phyloP scores from a whole-genome alignment of 176 grass and related monocot genomes.

The Lolium perenne region DNA sequence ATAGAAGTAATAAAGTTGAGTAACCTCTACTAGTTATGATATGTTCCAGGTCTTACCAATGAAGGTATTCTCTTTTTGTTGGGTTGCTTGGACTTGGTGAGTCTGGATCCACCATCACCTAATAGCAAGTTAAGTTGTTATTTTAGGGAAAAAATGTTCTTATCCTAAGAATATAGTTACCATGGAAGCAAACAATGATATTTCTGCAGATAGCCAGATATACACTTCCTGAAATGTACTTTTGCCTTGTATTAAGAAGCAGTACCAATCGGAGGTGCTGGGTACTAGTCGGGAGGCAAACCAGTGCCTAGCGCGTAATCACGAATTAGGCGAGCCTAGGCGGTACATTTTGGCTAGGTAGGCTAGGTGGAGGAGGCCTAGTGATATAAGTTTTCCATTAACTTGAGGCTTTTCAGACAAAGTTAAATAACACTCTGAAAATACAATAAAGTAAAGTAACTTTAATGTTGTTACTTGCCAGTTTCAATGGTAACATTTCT shows the following conservation, averaged over 20 bases:
- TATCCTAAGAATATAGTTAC: conserved; percentile 9
- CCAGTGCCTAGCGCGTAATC: background rate
- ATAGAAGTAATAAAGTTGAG: conserved; percentile 21
- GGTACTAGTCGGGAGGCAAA: conserved; percentile 1
- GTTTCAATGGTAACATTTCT: background rate
- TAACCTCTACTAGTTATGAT: conserved; percentile 30
- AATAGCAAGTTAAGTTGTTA: conserved; percentile 51
- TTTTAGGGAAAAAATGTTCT: conserved; percentile 33
- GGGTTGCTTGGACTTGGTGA: conserved; percentile 95
- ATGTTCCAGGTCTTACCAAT: conserved; percentile 69
- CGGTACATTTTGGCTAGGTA: conserved; percentile 3
- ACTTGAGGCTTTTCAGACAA: conserved; percentile 14
- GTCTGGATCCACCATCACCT: conserved; percentile 99
- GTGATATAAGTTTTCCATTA: background rate
- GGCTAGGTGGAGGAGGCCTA: conserved; percentile 9
- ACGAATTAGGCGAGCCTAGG: background rate
- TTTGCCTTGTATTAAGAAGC: conserved; percentile 36
- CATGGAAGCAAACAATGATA: conserved; percentile 21
- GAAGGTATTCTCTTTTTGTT: conserved; percentile 92
- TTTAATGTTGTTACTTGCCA: background rate
- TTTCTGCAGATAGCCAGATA: background rate
- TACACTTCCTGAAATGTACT: conserved; percentile 23
- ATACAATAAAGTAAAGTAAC: background rate
- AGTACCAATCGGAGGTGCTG: background rate
- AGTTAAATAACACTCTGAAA: background rate